Base-by-base conservation (phyloP, 2,329 filamentous ascomycete genomes). In the Neofusicoccum sp. region DNA sequence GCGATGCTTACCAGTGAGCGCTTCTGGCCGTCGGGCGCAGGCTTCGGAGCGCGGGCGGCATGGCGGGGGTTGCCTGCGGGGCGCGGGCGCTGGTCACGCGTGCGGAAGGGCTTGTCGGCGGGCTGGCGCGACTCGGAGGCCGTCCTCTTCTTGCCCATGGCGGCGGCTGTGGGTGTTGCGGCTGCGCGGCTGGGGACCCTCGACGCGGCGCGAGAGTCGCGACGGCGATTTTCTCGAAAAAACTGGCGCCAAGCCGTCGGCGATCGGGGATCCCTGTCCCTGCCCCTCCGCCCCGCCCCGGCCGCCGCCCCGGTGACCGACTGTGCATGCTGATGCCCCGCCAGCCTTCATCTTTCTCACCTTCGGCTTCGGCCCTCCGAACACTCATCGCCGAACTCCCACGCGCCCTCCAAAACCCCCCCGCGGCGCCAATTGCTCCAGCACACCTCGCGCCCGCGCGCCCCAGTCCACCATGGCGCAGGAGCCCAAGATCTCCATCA, bases 401-500 rank as follows among this genome's bases (percentile, higher is more conserved):
- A 20, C 9, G 57, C 44, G 26, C n/a, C 9, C 43, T 16, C 24
- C 30, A 5, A 26, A 16, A 8, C 41, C 3, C 16, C 14, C 26
- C 34, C 28, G 16, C 53, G 6, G 5, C 34, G 12, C 11, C 16
- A 51, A 44, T n/a, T 41, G 14, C 26, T 16, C 41, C 24, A n/a
- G n/a, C n/a, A n/a, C n/a, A n/a, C n/a, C n/a, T n/a, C n/a, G n/a
- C n/a, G n/a, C n/a, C n/a, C n/a, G n/a, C 28, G 14, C 16, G 4
- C 26, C n/a, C 30, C 45, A 66, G 64, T 66, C 63, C 44, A 69
- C 58, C 63, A 48, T 62, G 54, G 44, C 65, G 58, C 51, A 68
- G 45, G 67, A 72, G 28, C 40, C 62, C 49, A 75, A 75, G 62
- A 73, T 78, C 62, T 80, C 78, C 67, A 89, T 93, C 75, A 89